A percentile compares a stretch with the other conserved stretches of the same genome.
These are phyloP conservation scores for Ampelomyces quisqualis DNA, from an alignment of 2,329 filamentous ascomycete species.

Conservation along the genomic window DNA sequence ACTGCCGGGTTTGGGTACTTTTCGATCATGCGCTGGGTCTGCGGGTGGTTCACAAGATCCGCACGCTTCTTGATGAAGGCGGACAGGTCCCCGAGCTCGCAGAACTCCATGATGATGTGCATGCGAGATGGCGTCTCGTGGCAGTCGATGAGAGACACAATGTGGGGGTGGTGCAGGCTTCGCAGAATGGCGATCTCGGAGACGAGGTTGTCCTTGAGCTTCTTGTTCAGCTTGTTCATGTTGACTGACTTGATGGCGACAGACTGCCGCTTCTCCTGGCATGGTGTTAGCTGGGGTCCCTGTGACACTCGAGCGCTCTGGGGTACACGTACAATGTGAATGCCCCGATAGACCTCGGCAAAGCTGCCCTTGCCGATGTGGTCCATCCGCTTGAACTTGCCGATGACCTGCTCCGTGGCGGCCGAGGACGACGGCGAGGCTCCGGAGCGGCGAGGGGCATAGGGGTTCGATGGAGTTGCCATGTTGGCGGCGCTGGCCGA, in stretches of 20 bases:
- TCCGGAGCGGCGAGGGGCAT: conserved; percentile 40
- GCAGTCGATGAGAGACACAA: conserved; percentile 94
- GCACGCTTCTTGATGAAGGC: conserved; percentile 95
- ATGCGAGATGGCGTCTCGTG: conserved; percentile 84
- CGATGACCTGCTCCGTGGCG: conserved; percentile 52
- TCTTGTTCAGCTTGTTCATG: conserved; percentile 85
- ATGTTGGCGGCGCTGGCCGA: conserved; percentile 38
- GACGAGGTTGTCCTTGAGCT: conserved; percentile 93
- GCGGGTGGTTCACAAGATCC: conserved; percentile 73
- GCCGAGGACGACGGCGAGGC: conserved; percentile 41
- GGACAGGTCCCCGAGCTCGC: conserved; percentile 89
- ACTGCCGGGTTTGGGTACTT: conserved; percentile 85
- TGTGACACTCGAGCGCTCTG: background rate
- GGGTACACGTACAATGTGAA: conserved; percentile 68
- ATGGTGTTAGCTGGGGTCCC: conserved; percentile 17
- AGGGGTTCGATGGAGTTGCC: conserved; percentile 36
- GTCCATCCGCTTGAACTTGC: conserved; percentile 77
- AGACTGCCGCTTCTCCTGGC: conserved; percentile 71
- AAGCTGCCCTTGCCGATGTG: conserved; percentile 98
- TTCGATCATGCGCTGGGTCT: conserved; percentile 84
- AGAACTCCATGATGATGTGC: conserved; percentile 98
- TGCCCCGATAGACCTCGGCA: conserved; percentile 87
- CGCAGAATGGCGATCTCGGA: conserved; percentile 95
- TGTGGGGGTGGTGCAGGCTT: conserved; percentile 90
- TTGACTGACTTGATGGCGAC: conserved; percentile 98